A percentile compares a stretch with the other conserved stretches of the same genome.
Evolutionary conservation across 2,329 filamentous ascomycete species (phyloP).

Genomic region (Colletotrichum lupini): DNA sequence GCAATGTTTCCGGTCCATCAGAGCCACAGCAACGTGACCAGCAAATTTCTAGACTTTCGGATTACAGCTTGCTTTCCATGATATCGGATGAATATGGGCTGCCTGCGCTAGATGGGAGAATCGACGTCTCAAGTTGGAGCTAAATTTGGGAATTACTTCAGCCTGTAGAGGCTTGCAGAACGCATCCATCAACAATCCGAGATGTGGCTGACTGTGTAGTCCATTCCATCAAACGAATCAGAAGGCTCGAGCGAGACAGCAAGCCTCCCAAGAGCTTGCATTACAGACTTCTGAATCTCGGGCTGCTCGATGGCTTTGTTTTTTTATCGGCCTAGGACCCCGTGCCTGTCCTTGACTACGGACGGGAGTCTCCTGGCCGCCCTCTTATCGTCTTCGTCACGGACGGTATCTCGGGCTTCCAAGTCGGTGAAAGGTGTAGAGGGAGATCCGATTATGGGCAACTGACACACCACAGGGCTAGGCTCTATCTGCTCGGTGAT

Average conservation of each 20-base stretch:
- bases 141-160: conserved; percentile 9
- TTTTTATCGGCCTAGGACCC: background rate
- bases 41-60: background rate
- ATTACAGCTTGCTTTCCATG: conserved; percentile 4
- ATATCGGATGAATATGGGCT: conserved; percentile 11
- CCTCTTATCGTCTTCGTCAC: background rate
- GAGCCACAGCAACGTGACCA: background rate
- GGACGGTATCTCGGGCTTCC: conserved; percentile 13
- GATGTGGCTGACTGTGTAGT: conserved; percentile 3
- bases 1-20: background rate
- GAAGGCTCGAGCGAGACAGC: background rate
- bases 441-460: background rate
- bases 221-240: conserved; percentile 1
- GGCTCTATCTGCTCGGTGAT: background rate
- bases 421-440: conserved; percentile 15
- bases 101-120: background rate
- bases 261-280: background rate
- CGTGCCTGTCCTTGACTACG: conserved; percentile 4
- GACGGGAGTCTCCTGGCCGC: background rate
- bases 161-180: background rate
- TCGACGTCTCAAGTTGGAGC: background rate
- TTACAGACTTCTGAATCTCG: background rate
- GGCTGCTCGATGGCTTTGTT: background rate
- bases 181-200: conserved; percentile 15
- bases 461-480: conserved; percentile 9